Base-by-base conservation (phyloP, 805 yeast genomes). In the Kluyveromyces lactis region DNA sequence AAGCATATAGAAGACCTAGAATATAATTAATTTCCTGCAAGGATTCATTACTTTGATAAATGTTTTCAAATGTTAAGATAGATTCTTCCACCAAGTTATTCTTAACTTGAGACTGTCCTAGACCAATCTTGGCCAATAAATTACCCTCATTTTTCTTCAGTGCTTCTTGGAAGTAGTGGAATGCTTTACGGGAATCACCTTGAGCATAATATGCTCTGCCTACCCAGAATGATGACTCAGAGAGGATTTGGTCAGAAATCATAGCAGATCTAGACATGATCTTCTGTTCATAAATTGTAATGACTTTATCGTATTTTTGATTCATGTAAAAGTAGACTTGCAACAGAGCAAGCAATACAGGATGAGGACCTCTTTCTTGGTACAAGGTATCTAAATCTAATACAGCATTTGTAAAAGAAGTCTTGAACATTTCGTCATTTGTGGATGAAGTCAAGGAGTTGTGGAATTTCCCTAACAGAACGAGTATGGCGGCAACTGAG, bases 1-100 rank as follows among this genome's bases (percentile, higher is more conserved):
- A 69, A 1, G 89, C 73, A 52, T 84, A 81, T 29, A 87, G 62
- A 50, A 81, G 60, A 19, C 97, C 97, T 27, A 87, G 65, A 30
- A 86, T 72, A 53, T 79, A 83, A 45, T 75, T 72, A 2, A 83
- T 81, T 59, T 89, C 96, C 31, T 81, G 64, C 36, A 82, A 71
- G 52, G 78, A 81, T 17, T 85, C 80, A 51, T 79, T 72, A 13
- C 72, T 65, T 49, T 80, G 77, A 41, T 79, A 71, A 33, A 86
- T 67, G 33, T 75, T 74, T 56, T 90, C 97, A 52, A 86, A 83
- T 0, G 95, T 78, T 46, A 89, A 71, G 47, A 82, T 76, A 10
- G 97, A 92, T 56, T 89, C 97, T 51, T 85, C 87, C 9, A 74
- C 56, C 30, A 82, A 75, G 34, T 79, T 80, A 55, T 89, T 79